Base-by-base conservation (phyloP, 257 asterid genomes). In the Capsicum chinense region DNA sequence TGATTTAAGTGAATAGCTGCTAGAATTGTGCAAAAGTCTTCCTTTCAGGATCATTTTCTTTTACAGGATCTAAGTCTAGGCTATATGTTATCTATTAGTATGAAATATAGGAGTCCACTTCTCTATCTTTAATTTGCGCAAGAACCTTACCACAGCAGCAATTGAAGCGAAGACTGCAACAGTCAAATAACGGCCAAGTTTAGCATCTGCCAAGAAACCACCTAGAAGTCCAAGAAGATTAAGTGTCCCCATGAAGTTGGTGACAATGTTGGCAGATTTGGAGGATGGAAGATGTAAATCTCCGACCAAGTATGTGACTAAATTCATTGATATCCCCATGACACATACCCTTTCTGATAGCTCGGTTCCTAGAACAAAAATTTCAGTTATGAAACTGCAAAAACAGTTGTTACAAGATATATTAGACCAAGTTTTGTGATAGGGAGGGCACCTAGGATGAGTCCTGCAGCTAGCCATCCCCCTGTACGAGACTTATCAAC, bases 391-490 rank as follows among this genome's bases (percentile, higher is more conserved):
- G 5, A 60, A n/a, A 11, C 50, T 82, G 2, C 8, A 78, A 52
- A 66, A 68, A 7, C 82, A 11, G 4, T 9, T 63, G 54, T 56
- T 12, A 44, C 9, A 33, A 57, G 16, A 42, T 5, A 42, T 5
- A 19, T 47, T 59, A 50, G 44, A 17, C 12, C 59, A 15, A 44
- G 48, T 44, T 35, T 12, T 62, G 7, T 19, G 0, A 3, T 37
- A 39, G 7, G 44, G 5, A 33, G 10, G 33, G 57, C 69, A 92
- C 98, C 98, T 90, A 95, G 86, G 85, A 95, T 93, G 54, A 93
- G 96, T 69, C 98, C 98, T 0, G 98, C 97, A 0, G 93, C 98
- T 0, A 95, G 90, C 98, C 98, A 95, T 69, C 98, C 98, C 1
- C 98, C 98, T 79, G 95, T 93, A 83, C 74, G 87, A 8, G 98